Percentiles rank a stretch among this genome's conserved stretches.
These are phyloP conservation scores for Immersiporthe knoxdaviesiana DNA, from an alignment of 2,329 filamentous ascomycete species.

Conservation along the genomic window DNA sequence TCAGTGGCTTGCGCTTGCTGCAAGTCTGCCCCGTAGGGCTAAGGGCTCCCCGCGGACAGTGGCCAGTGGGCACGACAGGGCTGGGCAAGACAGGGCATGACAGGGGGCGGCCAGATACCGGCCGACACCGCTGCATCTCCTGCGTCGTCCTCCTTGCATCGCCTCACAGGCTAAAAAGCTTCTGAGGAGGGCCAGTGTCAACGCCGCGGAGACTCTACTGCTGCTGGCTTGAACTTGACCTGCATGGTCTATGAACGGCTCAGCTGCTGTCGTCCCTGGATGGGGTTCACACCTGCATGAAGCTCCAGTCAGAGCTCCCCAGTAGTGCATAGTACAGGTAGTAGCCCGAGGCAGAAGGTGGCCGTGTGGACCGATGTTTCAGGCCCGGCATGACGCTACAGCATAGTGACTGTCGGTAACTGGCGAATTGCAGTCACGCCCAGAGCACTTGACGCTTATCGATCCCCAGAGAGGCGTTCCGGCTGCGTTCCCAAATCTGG, in stretches of 20 bases:
- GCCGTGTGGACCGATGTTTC: conserved; percentile 3
- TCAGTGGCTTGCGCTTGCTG: conserved; percentile 18
- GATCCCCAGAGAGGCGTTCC: conserved; percentile 14
- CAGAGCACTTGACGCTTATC: conserved; percentile 7
- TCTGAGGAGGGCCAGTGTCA: conserved; percentile 10
- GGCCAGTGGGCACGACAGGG: too few species aligned
- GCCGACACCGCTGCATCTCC: conserved; percentile 21
- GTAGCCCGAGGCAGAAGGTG: not conserved
- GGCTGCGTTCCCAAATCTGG: conserved; percentile 20
- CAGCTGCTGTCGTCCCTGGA: not conserved
- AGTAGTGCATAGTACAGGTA: too few species aligned
- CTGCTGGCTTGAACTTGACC: conserved; percentile 11
- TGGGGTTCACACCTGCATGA: conserved; percentile 1
- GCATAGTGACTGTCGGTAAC: conserved; percentile 17
- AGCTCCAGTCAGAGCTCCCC: not conserved
- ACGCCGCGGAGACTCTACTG: conserved; percentile 5
- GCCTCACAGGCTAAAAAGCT: conserved; percentile 13
- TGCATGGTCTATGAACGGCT: conserved; percentile 17
- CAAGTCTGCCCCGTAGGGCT: conserved; percentile 23
- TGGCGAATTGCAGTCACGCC: conserved; percentile 22
- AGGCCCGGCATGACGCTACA: conserved; percentile 15
- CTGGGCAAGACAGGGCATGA: too few species aligned
- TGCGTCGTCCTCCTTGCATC: conserved; percentile 7
- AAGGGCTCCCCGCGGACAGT: too few species aligned
- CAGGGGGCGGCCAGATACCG: conserved; percentile 4